Percentiles rank a stretch among this genome's conserved stretches.
phyloP scores from a whole-genome alignment of 1,284 basidiomycete species.

The Moesziomyces globuligerus region DNA sequence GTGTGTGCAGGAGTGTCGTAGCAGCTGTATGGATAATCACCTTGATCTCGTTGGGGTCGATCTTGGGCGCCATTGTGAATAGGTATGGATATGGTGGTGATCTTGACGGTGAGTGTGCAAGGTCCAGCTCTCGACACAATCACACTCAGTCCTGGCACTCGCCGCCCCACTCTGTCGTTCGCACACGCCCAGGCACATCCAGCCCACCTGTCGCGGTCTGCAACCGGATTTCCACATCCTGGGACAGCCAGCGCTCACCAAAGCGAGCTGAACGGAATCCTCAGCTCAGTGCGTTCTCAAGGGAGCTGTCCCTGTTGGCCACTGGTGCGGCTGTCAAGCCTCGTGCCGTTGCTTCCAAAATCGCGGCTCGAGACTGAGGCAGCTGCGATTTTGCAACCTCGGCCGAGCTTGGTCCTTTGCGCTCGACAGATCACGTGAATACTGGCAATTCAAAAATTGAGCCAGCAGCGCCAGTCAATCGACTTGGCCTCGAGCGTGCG shows the following conservation, averaged over 20 bases:
- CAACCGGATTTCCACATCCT: too few species aligned
- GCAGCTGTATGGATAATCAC: conserved; percentile 29
- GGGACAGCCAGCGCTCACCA: too few species aligned
- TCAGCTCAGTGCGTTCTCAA: not conserved
- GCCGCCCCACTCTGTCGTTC: conserved; percentile 1
- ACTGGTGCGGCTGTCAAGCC: too few species aligned
- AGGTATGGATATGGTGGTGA: conserved; percentile 42
- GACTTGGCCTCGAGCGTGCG: too few species aligned
- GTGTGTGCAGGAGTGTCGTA: conserved; percentile 1
- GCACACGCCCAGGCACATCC: not conserved
- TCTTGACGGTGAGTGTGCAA: conserved; percentile 34
- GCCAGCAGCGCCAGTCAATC: too few species aligned
- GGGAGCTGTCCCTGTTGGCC: too few species aligned
- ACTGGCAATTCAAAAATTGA: too few species aligned
- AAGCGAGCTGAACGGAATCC: not conserved
- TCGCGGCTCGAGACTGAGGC: too few species aligned
- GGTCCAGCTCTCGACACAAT: not conserved
- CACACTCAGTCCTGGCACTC: conserved; percentile 1
- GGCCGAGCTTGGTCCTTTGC: not conserved
- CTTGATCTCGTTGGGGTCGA: conserved; percentile 91
- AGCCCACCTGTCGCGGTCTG: too few species aligned
- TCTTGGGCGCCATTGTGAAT: conserved; percentile 66
- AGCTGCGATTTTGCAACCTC: not conserved
- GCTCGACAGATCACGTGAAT: not conserved
- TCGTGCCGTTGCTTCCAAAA: too few species aligned